These are phyloP conservation scores for Candida anutae DNA, from an alignment of 1,139 yeast species.

Conservation along the genomic window DNA sequence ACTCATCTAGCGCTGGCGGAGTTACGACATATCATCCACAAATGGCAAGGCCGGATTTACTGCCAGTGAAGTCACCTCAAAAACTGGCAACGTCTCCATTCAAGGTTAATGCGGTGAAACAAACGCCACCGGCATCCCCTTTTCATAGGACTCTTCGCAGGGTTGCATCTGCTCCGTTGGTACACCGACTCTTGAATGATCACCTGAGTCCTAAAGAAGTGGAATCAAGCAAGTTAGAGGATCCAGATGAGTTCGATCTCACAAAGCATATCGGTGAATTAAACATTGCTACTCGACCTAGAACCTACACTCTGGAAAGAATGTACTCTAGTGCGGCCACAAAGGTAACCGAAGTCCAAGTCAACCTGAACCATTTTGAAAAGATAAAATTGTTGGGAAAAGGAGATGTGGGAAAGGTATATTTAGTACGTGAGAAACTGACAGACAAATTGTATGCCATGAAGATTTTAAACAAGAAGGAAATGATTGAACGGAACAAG, in stretches of 20 bases:
- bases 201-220: no score
- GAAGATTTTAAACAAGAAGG: slow-evolving; percentile 84
- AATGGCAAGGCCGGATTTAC: neutral
- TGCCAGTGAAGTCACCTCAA: neutral
- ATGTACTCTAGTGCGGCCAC: slow-evolving; percentile 69
- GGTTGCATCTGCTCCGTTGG: slow-evolving; percentile 79
- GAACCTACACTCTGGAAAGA: slow-evolving; percentile 48
- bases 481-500: slow-evolving; percentile 92
- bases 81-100: neutral
- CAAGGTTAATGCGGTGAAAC: no score
- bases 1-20: slow-evolving; percentile 7
- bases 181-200: slow-evolving; percentile 29
- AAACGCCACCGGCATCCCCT: slow-evolving; percentile 17
- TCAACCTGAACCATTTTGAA: slow-evolving; percentile 80
- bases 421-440: slow-evolving; percentile 74
- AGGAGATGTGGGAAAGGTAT: slow-evolving; percentile 98
- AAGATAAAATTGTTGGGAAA: slow-evolving; percentile 83
- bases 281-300: slow-evolving; percentile 36
- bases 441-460: slow-evolving; percentile 78
- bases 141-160: slow-evolving; percentile 55
- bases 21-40: slow-evolving; percentile 3
- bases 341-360: slow-evolving; percentile 69
- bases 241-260: slow-evolving; percentile 29
- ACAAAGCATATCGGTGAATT: slow-evolving; percentile 51
- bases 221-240: slow-evolving; percentile 6